Evolutionary conservation across 2,329 filamentous ascomycete species (phyloP), one percentile per base, ranked within the genome.

Genomic region (Fusarium palustre): DNA sequence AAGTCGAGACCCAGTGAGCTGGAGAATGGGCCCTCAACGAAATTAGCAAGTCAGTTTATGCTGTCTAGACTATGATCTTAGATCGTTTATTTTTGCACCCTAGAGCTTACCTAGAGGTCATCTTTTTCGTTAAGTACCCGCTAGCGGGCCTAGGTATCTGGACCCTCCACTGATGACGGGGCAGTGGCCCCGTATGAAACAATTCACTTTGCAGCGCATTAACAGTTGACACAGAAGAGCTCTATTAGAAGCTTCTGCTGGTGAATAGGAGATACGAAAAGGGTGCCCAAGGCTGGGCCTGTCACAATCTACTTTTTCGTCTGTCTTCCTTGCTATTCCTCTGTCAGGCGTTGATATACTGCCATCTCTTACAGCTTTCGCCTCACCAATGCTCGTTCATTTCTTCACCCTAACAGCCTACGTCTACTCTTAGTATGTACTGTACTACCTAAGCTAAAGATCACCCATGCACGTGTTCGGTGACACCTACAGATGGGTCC

Each of bases 181-280:
- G 54, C 54, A 66, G 33, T 13, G 22, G 31, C 22, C 43, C 42
- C 33, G 43, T 62, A 30, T 54, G 65, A 65, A 55, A 70, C 54
- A 70, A 69, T 68, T 59, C 58, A 54, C 50, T 58, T 54, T 31
- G 33, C 63, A 64, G 48, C 50, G 36, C 62, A 64, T 64, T 43
- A 47, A 39, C 31, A 33, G 33, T 50, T 28, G 30, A 55, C n/a
- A 59, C 41, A 49, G 48, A 52, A 31, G 30, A 31, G 47, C 34
- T 64, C 11, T 18, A 22, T 22, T 25, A 34, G 28, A 48, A 12
- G 30, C 13, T 48, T 38, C 18, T 42, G 24, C 28, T 22, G 20
- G 30, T 24, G 31, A 7, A 18, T 18, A n/a, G 41, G 11, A 31
- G 33, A 31, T n/a, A 31, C 22, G 15, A 24, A 41, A 38, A 18